Conservation (phyloP, 1,284 basidiomycete species). For the Trichosporon asahii region DNA sequence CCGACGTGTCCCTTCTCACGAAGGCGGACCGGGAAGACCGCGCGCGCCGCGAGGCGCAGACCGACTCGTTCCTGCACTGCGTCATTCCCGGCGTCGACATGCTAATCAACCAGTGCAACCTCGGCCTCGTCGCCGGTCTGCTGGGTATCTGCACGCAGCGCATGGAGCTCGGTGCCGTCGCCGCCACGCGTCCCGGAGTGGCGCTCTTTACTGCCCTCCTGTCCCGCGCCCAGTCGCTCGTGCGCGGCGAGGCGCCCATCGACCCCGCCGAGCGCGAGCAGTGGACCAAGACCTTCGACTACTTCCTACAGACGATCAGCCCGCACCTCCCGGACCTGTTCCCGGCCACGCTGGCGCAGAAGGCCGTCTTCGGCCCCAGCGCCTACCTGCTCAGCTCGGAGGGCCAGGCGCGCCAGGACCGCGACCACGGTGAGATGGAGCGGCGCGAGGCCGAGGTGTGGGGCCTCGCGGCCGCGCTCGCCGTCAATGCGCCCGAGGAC, state of each 20-base stretch:
- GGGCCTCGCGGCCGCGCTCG: conserved; percentile 64
- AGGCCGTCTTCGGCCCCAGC: conserved; percentile 57
- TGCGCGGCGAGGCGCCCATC: conserved; percentile 61
- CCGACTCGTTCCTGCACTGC: conserved; percentile 79
- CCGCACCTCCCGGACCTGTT: conserved; percentile 77
- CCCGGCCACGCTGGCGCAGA: conserved; percentile 74
- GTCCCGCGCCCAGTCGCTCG: conserved; percentile 85
- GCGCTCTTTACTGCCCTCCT: conserved; percentile 89
- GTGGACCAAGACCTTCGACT: conserved; percentile 83
- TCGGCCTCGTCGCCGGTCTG: conserved; percentile 82
- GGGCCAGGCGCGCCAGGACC: conserved; percentile 56
- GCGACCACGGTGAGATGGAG: conserved; percentile 61
- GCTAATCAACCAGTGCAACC: conserved; percentile 66
- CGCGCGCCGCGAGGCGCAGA: conserved; percentile 77
- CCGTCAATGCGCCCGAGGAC: conserved; percentile 75
- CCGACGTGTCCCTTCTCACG: conserved; percentile 51
- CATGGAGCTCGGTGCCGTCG: conserved; percentile 69
- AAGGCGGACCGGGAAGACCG: conserved; percentile 61
- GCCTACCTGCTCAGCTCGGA: conserved; percentile 49
- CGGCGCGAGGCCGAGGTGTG: conserved; percentile 51
- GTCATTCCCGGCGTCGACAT: conserved; percentile 84
- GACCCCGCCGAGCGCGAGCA: conserved; percentile 71
- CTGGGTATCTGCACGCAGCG: conserved; percentile 79
- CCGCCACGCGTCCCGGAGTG: conserved; percentile 76
- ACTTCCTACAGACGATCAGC: conserved; percentile 72